Conservation (phyloP, 768 basidiomycete species). For the Boletus sp. region DNA sequence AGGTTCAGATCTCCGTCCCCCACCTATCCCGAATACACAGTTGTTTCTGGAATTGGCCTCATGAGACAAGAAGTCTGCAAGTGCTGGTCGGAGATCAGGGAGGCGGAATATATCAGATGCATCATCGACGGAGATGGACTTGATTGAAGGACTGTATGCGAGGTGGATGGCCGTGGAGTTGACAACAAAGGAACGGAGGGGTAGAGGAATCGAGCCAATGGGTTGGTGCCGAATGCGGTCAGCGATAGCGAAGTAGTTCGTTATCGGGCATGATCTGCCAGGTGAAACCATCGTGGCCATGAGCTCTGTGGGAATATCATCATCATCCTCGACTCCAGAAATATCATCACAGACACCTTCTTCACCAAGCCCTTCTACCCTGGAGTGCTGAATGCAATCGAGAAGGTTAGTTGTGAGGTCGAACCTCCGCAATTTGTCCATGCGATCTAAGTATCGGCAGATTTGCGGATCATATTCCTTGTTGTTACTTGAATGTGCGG, state of each 20-base stretch:
- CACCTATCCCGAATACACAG: neutral
- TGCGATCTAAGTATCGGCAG: no score
- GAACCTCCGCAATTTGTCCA: no score
- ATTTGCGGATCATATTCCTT: no score
- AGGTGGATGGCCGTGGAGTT: slow-evolving; percentile 26
- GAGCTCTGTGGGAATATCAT: neutral
- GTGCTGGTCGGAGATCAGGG: slow-evolving; percentile 28
- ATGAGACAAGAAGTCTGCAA: slow-evolving; percentile 19
- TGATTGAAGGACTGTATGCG: slow-evolving; percentile 19
- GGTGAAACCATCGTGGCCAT: neutral
- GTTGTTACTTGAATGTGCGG: no score
- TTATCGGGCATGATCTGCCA: neutral
- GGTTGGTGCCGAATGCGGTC: neutral
- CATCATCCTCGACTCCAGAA: neutral
- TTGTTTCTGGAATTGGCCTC: neutral
- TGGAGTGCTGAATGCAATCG: no score
- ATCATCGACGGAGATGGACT: slow-evolving; percentile 21
- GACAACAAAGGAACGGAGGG: neutral
- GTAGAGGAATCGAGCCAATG: neutral
- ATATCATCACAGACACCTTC: neutral
- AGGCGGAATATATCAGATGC: slow-evolving; percentile 24
- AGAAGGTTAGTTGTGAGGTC: no score
- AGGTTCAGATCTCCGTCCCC: neutral
- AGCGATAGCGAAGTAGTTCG: neutral
- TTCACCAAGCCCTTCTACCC: no score